Evolutionary conservation across 257 asterid genomes (phyloP).

Genomic region (Solanum pennellii): DNA sequence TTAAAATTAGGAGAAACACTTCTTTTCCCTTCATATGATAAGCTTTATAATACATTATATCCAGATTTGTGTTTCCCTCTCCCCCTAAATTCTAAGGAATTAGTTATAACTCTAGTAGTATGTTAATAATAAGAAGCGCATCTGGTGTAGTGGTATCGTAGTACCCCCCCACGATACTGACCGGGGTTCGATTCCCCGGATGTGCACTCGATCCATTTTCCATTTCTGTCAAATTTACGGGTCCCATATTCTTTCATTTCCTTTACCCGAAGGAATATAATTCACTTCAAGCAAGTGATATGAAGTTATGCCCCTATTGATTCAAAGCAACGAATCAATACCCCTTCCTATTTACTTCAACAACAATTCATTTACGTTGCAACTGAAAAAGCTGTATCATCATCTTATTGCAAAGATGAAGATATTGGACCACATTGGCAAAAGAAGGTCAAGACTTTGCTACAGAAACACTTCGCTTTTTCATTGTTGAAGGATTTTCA

Average conservation of each 20-base stretch:
- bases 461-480: too few species aligned
- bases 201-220: not conserved
- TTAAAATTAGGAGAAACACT: not conserved
- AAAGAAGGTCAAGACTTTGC: too few species aligned
- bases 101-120: rapidly evolving
- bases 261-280: not conserved
- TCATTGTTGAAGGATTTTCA: slow-evolving; percentile 19
- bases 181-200: slow-evolving; percentile 99
- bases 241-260: not conserved
- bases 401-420: too few species aligned
- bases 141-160: slow-evolving; percentile 99
- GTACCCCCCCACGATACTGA: slow-evolving; percentile 99
- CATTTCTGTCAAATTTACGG: too few species aligned
- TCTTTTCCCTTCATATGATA: not conserved
- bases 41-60: not conserved
- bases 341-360: too few species aligned
- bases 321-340: not conserved
- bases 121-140: slow-evolving; percentile 28
- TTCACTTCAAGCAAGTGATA: not conserved
- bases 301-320: not conserved
- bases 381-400: too few species aligned
- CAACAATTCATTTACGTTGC: too few species aligned
- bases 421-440: too few species aligned
- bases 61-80: not conserved
- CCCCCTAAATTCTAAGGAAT: not conserved